A percentile compares a stretch with the other conserved stretches of the same genome.
Conservation (phyloP, 2,329 filamentous ascomycete genomes). For the Venturia aucupariae region DNA sequence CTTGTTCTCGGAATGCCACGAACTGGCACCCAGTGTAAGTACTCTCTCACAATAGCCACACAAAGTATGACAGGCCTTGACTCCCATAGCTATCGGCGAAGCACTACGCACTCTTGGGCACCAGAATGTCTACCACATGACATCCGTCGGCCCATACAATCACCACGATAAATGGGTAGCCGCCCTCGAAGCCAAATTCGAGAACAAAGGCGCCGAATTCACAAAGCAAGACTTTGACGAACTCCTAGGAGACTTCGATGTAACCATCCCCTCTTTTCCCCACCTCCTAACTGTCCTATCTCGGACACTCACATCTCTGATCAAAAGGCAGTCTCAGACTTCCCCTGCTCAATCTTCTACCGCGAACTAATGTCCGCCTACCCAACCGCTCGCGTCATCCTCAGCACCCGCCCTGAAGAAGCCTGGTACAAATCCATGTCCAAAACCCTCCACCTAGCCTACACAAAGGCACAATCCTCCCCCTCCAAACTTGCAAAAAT, state of each 20-base stretch:
- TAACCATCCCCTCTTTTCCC: background rate
- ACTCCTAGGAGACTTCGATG: conserved; percentile 1
- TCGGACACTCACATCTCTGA: too few species aligned
- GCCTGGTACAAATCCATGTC: conserved; percentile 45
- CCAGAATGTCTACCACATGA: conserved; percentile 7
- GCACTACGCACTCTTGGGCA: background rate
- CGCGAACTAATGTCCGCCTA: conserved; percentile 63
- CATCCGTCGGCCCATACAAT: background rate
- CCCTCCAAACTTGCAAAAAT: background rate
- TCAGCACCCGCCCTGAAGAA: conserved; percentile 58
- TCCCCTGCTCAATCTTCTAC: conserved; percentile 58
- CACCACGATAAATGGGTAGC: conserved; percentile 4
- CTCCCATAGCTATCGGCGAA: background rate
- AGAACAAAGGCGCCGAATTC: background rate
- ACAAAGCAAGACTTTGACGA: background rate
- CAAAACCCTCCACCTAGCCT: background rate
- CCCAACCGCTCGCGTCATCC: conserved; percentile 61
- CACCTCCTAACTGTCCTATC: background rate
- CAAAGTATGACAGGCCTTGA: background rate
- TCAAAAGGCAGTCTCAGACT: conserved; percentile 54
- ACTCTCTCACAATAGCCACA: background rate
- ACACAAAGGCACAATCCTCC: background rate
- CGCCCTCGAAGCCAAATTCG: conserved; percentile 8
- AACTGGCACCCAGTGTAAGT: conserved; percentile 8
- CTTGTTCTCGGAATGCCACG: conserved; percentile 11